These are phyloP conservation scores for Actinomucor elegans DNA, from an alignment of 371 early-diverging fungal genomes.

Conservation along the genomic window DNA sequence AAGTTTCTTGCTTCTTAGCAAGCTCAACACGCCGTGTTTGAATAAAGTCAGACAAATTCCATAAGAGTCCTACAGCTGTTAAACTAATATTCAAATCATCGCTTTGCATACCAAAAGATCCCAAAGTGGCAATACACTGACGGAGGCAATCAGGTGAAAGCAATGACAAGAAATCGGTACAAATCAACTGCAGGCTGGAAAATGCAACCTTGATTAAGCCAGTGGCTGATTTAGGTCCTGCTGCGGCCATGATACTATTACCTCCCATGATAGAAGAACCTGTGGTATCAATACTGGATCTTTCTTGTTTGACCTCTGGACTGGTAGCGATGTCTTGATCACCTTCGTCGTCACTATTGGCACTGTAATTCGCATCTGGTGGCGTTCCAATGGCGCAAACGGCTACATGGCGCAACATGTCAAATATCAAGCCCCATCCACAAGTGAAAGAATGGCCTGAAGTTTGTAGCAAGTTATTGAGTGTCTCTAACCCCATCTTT, in stretches of 20 bases:
- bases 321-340: constrained; percentile 19
- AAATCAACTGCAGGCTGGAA: constrained; percentile 92
- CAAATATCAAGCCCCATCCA: constrained; percentile 92
- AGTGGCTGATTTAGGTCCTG: constrained; percentile 20
- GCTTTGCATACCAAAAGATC: constrained; percentile 78
- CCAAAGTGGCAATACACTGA: constrained; percentile 82
- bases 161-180: constrained; percentile 88
- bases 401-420: constrained; percentile 73
- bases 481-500: constrained; percentile 83
- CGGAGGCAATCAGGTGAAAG: constrained; percentile 76
- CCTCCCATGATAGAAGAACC: constrained; percentile 23
- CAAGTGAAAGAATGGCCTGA: constrained; percentile 85
- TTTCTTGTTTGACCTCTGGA: constrained; percentile 5
- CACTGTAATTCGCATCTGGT: constrained; percentile 15
- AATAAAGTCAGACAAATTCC: constrained; percentile 86
- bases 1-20: constrained; percentile 17
- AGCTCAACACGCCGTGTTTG: constrained; percentile 67
- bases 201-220: constrained; percentile 87
- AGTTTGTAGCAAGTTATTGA: constrained; percentile 87
- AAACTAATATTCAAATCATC: constrained; percentile 95
- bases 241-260: constrained; percentile 13
- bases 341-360: neutral
- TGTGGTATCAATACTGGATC: constrained; percentile 39
- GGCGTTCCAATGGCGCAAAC: constrained; percentile 23
- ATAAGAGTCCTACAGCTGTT: constrained; percentile 90